Conservation (phyloP, 169 alveolate genomes). For the Theileria equi region DNA sequence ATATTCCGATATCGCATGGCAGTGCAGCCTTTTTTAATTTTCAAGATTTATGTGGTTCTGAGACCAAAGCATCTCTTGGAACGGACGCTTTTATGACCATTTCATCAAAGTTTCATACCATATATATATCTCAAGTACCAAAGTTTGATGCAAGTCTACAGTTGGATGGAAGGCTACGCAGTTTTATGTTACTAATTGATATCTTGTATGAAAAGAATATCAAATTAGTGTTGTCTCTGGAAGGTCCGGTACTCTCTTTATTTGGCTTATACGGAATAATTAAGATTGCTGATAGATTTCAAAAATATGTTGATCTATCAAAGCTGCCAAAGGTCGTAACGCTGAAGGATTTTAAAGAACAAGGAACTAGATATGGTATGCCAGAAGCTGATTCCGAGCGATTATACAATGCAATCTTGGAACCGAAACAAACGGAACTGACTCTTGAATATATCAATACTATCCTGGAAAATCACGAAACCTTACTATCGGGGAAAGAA, state of each 20-base stretch:
- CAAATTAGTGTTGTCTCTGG: constrained; percentile 2
- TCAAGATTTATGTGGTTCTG: constrained; percentile 42
- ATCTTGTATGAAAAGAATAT: constrained; percentile 45
- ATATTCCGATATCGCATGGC: constrained; percentile 23
- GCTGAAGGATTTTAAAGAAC: neutral
- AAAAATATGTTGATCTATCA: neutral
- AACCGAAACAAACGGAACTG: constrained; percentile 14
- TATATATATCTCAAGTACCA: constrained; percentile 48
- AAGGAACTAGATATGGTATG: neutral
- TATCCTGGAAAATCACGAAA: constrained; percentile 27
- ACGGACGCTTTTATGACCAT: constrained; percentile 37
- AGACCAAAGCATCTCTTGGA: constrained; percentile 21
- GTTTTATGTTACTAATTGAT: constrained; percentile 56
- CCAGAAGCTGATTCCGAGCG: neutral
- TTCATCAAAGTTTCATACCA: constrained; percentile 11
- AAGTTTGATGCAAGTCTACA: constrained; percentile 42
- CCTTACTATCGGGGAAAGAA: constrained; percentile 10
- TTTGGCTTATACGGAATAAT: constrained; percentile 55
- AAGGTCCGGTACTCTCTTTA: constrained; percentile 26
- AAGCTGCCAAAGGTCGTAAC: neutral
- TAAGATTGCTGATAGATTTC: constrained; percentile 8
- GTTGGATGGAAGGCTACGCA: constrained; percentile 29
- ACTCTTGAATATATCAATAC: constrained; percentile 10
- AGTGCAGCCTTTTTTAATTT: constrained; percentile 41
- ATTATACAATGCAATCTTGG: constrained; percentile 29